Conservation (phyloP, 1,139 yeast species). For the Zygosaccharomyces pseudobailii region DNA sequence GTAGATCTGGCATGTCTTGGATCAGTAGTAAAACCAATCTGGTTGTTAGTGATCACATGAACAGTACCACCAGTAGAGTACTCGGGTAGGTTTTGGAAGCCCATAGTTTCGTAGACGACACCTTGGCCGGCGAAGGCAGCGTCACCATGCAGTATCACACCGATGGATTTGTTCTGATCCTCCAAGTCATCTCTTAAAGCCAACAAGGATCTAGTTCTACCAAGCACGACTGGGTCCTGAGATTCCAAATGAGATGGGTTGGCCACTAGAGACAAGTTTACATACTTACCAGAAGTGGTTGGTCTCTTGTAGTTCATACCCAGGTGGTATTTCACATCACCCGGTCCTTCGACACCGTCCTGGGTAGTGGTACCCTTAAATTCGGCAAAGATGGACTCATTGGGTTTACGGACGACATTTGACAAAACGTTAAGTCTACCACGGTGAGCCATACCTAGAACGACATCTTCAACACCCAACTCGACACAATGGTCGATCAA, state of each 20-base stretch:
- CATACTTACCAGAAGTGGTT: slow-evolving; percentile 96
- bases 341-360: slow-evolving; percentile 83
- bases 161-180: slow-evolving; percentile 78
- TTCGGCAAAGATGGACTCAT: slow-evolving; percentile 95
- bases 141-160: slow-evolving; percentile 94
- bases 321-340: slow-evolving; percentile 97
- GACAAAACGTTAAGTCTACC: slow-evolving; percentile 97
- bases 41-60: slow-evolving; percentile 93
- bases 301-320: slow-evolving; percentile 99
- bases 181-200: slow-evolving; percentile 87
- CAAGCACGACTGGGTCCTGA: slow-evolving; percentile 97
- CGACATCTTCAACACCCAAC: slow-evolving; percentile 89
- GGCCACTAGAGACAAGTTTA: slow-evolving; percentile 91
- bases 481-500: slow-evolving; percentile 92
- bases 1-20: slow-evolving; percentile 98
- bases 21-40: slow-evolving; percentile 98
- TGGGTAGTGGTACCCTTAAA: slow-evolving; percentile 84
- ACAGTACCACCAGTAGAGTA: slow-evolving; percentile 98
- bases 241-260: slow-evolving; percentile 99
- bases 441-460: slow-evolving; percentile 99
- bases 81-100: slow-evolving; percentile 86
- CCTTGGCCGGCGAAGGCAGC: slow-evolving; percentile 99
- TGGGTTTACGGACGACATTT: slow-evolving; percentile 97
- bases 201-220: slow-evolving; percentile 95
- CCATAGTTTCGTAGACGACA: slow-evolving; percentile 97